Conservation (phyloP, 2,329 filamentous ascomycete species). For the Diplocarpon rosae region DNA sequence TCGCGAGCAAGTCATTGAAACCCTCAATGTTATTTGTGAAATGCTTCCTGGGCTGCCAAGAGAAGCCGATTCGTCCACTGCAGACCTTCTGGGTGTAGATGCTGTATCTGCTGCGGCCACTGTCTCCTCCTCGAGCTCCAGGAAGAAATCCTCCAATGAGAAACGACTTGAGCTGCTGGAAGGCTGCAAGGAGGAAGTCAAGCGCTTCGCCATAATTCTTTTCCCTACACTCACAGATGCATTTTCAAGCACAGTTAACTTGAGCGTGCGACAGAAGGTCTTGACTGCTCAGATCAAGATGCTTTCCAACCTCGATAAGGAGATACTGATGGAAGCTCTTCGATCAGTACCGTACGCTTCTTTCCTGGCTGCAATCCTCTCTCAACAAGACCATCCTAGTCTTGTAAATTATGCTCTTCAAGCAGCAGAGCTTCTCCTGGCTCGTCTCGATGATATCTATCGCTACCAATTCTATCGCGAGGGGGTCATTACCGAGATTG, state of each 20-base stretch:
- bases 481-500: conserved; percentile 86
- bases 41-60: conserved; percentile 66
- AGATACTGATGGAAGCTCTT: conserved; percentile 75
- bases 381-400: conserved; percentile 83
- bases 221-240: conserved; percentile 93
- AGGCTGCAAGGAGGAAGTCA: conserved; percentile 76
- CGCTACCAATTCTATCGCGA: conserved; percentile 95
- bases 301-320: conserved; percentile 84
- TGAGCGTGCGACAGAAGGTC: conserved; percentile 90
- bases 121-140: conserved; percentile 32
- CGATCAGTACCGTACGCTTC: conserved; percentile 89
- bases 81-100: conserved; percentile 36
- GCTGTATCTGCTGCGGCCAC: conserved; percentile 31
- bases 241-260: conserved; percentile 94
- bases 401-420: conserved; percentile 81
- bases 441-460: conserved; percentile 77
- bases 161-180: conserved; percentile 73
- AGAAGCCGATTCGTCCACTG: conserved; percentile 34
- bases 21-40: conserved; percentile 94
- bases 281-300: conserved; percentile 94
- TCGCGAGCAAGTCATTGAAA: conserved; percentile 92
- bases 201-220: conserved; percentile 84
- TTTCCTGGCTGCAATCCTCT: conserved; percentile 87
- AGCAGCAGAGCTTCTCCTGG: conserved; percentile 77
- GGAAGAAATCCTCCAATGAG: conserved; percentile 55